Evolutionary conservation across 2,329 filamentous ascomycete species (phyloP).

Genomic region (Catunica adiposa): DNA sequence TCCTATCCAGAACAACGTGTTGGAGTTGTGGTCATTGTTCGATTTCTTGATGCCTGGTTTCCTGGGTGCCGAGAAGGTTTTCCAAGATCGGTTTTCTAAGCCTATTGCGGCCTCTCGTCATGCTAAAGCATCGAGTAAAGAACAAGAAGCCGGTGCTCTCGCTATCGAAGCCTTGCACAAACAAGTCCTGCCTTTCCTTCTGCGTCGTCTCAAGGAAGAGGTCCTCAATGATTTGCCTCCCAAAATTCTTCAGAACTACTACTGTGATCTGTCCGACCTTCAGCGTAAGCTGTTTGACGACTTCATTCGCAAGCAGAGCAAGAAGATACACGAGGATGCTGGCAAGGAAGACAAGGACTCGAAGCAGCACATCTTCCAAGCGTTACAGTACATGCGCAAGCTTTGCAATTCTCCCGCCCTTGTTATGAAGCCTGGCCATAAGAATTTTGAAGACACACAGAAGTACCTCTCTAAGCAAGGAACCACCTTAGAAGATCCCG

Average conservation of each 20-base stretch:
- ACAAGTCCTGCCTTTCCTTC: constrained; percentile 88
- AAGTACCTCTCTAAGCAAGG: constrained; percentile 61
- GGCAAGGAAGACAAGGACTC: constrained; percentile 75
- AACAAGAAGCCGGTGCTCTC: constrained; percentile 89
- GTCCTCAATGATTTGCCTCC: constrained; percentile 90
- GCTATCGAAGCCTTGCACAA: constrained; percentile 98
- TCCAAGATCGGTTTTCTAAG: constrained; percentile 85
- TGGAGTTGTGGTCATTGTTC: constrained; percentile 94
- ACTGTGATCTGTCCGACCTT: constrained; percentile 89
- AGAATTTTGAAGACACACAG: constrained; percentile 77
- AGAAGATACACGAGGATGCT: constrained; percentile 70
- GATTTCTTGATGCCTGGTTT: constrained; percentile 99
- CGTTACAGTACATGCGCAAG: constrained; percentile 97
- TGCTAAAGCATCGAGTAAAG: constrained; percentile 93
- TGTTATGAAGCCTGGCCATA: constrained; percentile 87
- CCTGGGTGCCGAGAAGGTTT: constrained; percentile 86
- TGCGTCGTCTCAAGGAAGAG: constrained; percentile 92
- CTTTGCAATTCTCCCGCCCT: constrained; percentile 94
- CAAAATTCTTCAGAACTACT: constrained; percentile 98
- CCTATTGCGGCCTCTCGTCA: constrained; percentile 88
- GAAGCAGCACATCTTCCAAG: constrained; percentile 98
- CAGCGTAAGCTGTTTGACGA: constrained; percentile 94
- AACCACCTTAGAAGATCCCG: constrained; percentile 66
- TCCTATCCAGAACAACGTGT: constrained; percentile 92
- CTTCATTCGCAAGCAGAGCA: constrained; percentile 85